phyloP scores from a whole-genome alignment of 495 filamentous ascomycete genomes.

The Penicillium cataractarum region DNA sequence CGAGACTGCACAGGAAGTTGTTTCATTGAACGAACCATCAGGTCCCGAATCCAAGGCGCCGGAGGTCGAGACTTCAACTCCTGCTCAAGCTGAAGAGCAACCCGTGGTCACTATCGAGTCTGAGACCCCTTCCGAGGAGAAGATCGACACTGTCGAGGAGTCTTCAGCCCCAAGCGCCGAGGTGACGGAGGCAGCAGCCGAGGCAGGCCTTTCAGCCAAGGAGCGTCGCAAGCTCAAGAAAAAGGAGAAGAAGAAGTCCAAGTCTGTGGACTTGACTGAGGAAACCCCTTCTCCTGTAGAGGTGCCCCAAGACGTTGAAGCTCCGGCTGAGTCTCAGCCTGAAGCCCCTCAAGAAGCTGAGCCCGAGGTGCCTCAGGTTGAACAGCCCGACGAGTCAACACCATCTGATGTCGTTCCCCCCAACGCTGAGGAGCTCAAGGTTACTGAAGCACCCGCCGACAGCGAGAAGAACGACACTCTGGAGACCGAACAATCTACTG shows the following conservation, averaged over 20 bases:
- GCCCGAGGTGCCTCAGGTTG: not conserved
- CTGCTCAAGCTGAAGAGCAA: conserved; percentile 10
- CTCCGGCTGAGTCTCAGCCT: not conserved
- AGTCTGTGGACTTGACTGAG: conserved; percentile 31
- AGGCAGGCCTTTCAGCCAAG: conserved; percentile 26
- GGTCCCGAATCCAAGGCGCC: not conserved
- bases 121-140: conserved; percentile 3
- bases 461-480: conserved; percentile 5
- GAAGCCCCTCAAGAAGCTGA: conserved; percentile 2
- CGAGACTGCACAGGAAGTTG: not conserved
- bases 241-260: conserved; percentile 50
- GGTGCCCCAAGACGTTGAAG: conserved; percentile 9
- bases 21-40: not conserved
- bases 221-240: conserved; percentile 41
- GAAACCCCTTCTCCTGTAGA: conserved; percentile 20
- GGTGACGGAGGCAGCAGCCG: conserved; percentile 18
- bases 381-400: not conserved
- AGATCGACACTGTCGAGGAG: conserved; percentile 13
- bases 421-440: not conserved
- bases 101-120: not conserved
- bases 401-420: not conserved
- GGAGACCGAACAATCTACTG: conserved; percentile 6
- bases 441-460: not conserved
- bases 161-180: conserved; percentile 12
- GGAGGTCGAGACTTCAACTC: not conserved